phyloP scores from a whole-genome alignment of 1,284 basidiomycete species.

The Moesziomyces globuligerus region DNA sequence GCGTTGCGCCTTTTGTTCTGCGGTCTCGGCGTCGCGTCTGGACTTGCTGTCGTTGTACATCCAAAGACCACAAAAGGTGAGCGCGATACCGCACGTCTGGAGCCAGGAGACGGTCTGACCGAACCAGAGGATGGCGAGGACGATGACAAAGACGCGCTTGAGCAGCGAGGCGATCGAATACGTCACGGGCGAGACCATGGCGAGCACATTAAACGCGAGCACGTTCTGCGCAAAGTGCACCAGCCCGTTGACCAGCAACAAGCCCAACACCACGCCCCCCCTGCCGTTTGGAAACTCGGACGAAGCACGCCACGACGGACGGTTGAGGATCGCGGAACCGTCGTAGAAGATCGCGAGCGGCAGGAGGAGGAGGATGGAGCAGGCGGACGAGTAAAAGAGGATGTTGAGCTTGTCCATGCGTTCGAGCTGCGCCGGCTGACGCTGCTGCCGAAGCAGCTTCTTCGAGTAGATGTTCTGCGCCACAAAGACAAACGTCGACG shows the following conservation, averaged over 20 bases:
- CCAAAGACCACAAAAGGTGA: slow-evolving; percentile 88
- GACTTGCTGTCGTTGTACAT: slow-evolving; percentile 94
- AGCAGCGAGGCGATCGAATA: slow-evolving; percentile 98
- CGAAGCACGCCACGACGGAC: slow-evolving; percentile 14
- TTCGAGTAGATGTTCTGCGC: slow-evolving; percentile 99
- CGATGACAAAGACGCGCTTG: slow-evolving; percentile 98
- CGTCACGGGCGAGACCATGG: slow-evolving; percentile 95
- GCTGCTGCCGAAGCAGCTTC: slow-evolving; percentile 78
- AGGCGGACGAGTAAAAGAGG: slow-evolving; percentile 90
- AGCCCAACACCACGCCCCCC: slow-evolving; percentile 71
- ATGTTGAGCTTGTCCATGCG: slow-evolving; percentile 98
- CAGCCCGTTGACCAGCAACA: slow-evolving; percentile 87
- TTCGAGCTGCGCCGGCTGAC: slow-evolving; percentile 17
- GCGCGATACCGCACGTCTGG: slow-evolving; percentile 82
- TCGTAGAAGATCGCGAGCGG: slow-evolving; percentile 64
- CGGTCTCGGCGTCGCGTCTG: slow-evolving; percentile 34
- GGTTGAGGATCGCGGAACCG: slow-evolving; percentile 15
- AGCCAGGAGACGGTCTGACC: slow-evolving; percentile 83
- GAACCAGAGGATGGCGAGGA: slow-evolving; percentile 97
- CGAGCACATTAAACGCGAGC: slow-evolving; percentile 94
- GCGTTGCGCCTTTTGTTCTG: slow-evolving; percentile 17
- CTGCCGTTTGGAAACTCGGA: slow-evolving; percentile 8
- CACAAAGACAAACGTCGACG: slow-evolving; percentile 78
- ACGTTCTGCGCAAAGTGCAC: slow-evolving; percentile 98
- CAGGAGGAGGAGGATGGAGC: slow-evolving; percentile 78